phyloP scores from a whole-genome alignment of 1,284 basidiomycete species.

The Rhizoctonia solani region DNA sequence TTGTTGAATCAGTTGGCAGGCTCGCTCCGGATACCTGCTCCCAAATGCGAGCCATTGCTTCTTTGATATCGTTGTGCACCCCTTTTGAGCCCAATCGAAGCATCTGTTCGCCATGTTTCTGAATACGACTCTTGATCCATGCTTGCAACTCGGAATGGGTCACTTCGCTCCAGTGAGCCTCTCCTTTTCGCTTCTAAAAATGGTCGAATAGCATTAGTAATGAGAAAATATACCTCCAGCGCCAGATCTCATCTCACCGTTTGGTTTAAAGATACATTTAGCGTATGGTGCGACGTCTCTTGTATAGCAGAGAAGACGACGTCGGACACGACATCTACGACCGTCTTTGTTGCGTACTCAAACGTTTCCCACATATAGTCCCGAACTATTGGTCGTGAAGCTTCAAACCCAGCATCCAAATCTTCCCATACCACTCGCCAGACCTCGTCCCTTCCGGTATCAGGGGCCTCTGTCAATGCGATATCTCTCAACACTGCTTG shows the following conservation, averaged over 20 bases:
- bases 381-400: conserved; percentile 19
- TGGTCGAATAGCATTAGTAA: neutral
- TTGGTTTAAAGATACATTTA: conserved; percentile 13
- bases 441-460: conserved; percentile 29
- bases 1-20: too few species aligned
- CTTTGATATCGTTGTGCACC: conserved; percentile 20
- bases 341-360: conserved; percentile 22
- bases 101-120: conserved; percentile 28
- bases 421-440: conserved; percentile 31
- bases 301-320: conserved; percentile 15
- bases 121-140: conserved; percentile 24
- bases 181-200: neutral
- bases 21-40: conserved; percentile 9
- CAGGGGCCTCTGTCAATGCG: conserved; percentile 3
- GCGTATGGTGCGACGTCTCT: conserved; percentile 17
- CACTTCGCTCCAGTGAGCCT: conserved; percentile 15
- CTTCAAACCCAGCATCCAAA: conserved; percentile 15
- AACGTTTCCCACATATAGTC: conserved; percentile 30
- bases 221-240: neutral
- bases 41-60: conserved; percentile 26
- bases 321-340: conserved; percentile 25
- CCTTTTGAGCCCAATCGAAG: conserved; percentile 19
- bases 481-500: conserved; percentile 23
- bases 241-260: too few species aligned
- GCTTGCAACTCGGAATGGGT: conserved; percentile 27